These are phyloP conservation scores for Kokia cookei DNA, from an alignment of 441 rosid species.

Conservation along the genomic window DNA sequence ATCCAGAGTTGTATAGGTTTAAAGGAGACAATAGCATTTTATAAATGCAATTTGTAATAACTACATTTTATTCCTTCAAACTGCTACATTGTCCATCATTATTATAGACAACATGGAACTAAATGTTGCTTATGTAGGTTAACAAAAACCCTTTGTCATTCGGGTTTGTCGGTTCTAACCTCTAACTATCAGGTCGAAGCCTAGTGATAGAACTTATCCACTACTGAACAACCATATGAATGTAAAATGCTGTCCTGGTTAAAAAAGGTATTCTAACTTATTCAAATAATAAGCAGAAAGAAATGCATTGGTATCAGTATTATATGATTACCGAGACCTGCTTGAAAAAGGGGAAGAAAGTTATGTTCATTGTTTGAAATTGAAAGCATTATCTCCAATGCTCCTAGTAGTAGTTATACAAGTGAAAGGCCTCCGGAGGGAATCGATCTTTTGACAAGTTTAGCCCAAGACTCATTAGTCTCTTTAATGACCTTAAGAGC, in stretches of 20 bases:
- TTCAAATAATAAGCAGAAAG: not conserved
- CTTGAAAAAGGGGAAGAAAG: not conserved
- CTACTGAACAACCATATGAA: not conserved
- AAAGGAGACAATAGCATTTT: not conserved
- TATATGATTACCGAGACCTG: not conserved
- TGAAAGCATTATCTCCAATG: constrained; percentile 1
- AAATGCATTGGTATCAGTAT: not conserved
- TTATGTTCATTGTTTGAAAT: not conserved
- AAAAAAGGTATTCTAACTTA: not conserved
- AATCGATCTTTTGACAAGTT: constrained; percentile 61
- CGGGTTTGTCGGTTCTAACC: not conserved
- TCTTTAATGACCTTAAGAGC: constrained; percentile 60
- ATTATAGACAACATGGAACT: not conserved
- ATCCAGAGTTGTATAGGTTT: not conserved
- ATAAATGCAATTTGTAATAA: not conserved
- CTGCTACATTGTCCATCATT: not conserved
- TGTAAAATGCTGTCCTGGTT: not conserved
- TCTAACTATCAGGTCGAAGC: not conserved
- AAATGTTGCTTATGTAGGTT: not conserved
- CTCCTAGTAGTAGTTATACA: constrained; percentile 12
- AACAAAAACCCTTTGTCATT: not conserved
- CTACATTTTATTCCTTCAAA: not conserved
- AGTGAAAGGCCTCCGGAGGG: constrained; percentile 60
- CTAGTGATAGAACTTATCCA: not conserved
- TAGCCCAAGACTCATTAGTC: constrained; percentile 70